A percentile compares a stretch with the other conserved stretches of the same genome.
phyloP scores from a whole-genome alignment of 2,329 filamentous ascomycete genomes.

The Ophiostoma triangulosporum region DNA sequence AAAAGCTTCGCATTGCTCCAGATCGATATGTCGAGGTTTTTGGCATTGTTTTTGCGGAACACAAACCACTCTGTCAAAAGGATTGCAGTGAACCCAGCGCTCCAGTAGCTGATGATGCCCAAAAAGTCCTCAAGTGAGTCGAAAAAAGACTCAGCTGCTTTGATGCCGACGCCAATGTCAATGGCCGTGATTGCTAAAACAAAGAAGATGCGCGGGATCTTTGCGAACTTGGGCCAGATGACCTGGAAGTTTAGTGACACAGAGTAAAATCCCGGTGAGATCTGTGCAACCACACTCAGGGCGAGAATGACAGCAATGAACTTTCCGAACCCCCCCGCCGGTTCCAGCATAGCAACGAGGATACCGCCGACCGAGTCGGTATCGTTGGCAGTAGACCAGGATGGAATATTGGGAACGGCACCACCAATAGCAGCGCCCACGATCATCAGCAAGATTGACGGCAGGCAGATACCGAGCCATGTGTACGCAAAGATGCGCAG shows the following conservation, averaged over 20 bases:
- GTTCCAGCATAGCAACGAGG: constrained; percentile 43
- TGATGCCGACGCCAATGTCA: constrained; percentile 28
- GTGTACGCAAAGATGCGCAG: constrained; percentile 37
- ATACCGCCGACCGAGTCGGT: constrained; percentile 42
- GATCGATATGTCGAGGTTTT: constrained; percentile 13
- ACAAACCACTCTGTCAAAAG: constrained; percentile 21
- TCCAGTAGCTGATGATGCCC: constrained; percentile 32
- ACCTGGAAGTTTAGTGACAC: constrained; percentile 48
- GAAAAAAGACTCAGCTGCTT: constrained; percentile 27
- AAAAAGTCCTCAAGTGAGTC: constrained; percentile 31
- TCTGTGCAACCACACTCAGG: constrained; percentile 44
- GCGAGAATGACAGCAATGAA: constrained; percentile 47
- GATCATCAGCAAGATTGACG: constrained; percentile 45
- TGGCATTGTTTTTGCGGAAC: constrained; percentile 15
- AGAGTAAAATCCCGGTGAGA: constrained; percentile 46
- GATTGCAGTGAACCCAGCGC: constrained; percentile 27
- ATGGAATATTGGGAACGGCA: constrained; percentile 37
- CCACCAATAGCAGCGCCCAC: constrained; percentile 52
- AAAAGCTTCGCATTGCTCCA: constrained; percentile 17
- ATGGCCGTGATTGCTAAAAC: constrained; percentile 26
- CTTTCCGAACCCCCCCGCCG: constrained; percentile 46
- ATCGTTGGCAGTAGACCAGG: constrained; percentile 39
- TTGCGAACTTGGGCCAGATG: constrained; percentile 24
- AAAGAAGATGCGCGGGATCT: constrained; percentile 29
- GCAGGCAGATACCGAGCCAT: constrained; percentile 40